Conservation (phyloP, 768 basidiomycete genomes). For the Psilocybe subaeruginosa region DNA sequence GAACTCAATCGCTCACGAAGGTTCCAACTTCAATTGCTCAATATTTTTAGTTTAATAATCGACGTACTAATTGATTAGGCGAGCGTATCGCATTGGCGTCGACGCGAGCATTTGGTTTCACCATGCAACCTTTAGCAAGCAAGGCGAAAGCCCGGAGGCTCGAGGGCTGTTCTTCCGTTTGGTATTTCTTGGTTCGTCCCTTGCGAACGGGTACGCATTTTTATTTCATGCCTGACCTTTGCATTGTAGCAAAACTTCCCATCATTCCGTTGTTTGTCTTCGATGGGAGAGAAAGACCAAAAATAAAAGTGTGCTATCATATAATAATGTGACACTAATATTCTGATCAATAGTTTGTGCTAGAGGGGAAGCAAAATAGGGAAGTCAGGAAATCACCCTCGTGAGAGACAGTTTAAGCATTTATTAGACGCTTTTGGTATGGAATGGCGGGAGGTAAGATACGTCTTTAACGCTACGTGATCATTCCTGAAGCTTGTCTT, state of each 20-base stretch:
- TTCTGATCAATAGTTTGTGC: background rate
- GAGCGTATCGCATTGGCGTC: slow-evolving; percentile 64
- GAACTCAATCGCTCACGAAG: slow-evolving; percentile 53
- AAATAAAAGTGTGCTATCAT: slow-evolving; percentile 52
- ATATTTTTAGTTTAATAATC: background rate
- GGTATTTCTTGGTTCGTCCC: slow-evolving; percentile 47
- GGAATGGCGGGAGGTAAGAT: slow-evolving; percentile 50
- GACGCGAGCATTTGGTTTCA: slow-evolving; percentile 75
- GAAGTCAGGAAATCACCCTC: slow-evolving; percentile 48
- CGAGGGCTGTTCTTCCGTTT: slow-evolving; percentile 70
- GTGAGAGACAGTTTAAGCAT: slow-evolving; percentile 50
- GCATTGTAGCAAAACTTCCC: slow-evolving; percentile 36
- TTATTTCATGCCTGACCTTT: background rate
- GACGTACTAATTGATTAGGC: slow-evolving; percentile 35
- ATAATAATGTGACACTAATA: background rate
- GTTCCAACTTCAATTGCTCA: slow-evolving; percentile 19
- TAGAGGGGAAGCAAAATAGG: slow-evolving; percentile 34
- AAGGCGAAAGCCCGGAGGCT: slow-evolving; percentile 76
- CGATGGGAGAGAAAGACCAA: slow-evolving; percentile 70
- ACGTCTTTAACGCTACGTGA: slow-evolving; percentile 18
- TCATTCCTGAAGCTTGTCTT: background rate
- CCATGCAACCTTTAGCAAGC: slow-evolving; percentile 57
- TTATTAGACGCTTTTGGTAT: slow-evolving; percentile 63
- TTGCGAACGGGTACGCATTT: slow-evolving; percentile 13
- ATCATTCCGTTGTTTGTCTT: slow-evolving; percentile 76